Conservation (phyloP, 306 rosid genomes). For the Pterocarpus santalinus region DNA sequence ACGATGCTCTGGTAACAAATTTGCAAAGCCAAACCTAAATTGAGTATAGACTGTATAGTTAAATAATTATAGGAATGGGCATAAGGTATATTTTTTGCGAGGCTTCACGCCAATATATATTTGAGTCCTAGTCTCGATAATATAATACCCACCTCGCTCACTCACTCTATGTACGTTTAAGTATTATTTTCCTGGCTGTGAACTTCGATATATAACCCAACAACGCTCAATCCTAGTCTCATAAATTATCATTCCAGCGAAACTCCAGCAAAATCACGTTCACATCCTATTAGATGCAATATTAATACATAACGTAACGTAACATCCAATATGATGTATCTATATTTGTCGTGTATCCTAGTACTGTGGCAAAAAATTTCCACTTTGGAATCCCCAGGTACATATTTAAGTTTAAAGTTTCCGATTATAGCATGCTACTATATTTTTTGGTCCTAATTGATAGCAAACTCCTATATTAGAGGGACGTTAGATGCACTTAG, state of each 20-base stretch:
- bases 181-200: not conserved
- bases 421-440: not conserved
- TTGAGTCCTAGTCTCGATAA: not conserved
- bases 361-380: too few species aligned
- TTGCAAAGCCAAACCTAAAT: too few species aligned
- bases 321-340: not conserved
- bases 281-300: not conserved
- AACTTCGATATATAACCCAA: not conserved
- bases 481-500: too few species aligned
- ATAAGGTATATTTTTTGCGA: not conserved
- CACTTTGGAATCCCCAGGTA: not conserved
- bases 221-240: not conserved
- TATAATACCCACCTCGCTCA: not conserved
- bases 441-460: too few species aligned
- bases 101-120: not conserved
- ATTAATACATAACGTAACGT: not conserved
- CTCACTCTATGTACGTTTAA: not conserved
- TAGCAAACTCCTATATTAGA: too few species aligned
- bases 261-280: not conserved
- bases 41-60: not conserved
- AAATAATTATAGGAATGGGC: not conserved
- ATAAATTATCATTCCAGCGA: not conserved
- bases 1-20: too few species aligned
- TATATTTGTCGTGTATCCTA: not conserved
- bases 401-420: not conserved